Conservation (phyloP, 495 filamentous ascomycete genomes). For the Aspergillus ostianus region DNA sequence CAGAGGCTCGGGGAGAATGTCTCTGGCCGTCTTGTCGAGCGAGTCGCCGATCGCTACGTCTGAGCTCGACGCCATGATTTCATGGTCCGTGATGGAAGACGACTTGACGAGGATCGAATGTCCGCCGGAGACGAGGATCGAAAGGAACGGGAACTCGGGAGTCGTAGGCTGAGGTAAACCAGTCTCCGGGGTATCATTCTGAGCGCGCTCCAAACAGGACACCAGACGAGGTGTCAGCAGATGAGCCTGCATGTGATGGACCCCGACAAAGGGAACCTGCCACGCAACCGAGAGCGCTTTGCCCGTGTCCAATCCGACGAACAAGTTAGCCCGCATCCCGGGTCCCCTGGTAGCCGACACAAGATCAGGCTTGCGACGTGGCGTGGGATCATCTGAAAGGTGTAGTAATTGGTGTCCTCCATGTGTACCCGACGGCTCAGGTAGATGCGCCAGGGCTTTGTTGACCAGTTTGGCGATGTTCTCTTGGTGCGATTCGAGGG, state of each 20-base stretch:
- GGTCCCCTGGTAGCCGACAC: conserved; percentile 85
- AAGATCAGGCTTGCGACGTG: conserved; percentile 66
- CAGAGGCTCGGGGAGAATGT: conserved; percentile 58
- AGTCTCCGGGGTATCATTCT: neutral
- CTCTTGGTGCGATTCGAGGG: conserved; percentile 70
- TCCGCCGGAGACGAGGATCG: conserved; percentile 87
- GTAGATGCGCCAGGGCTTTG: conserved; percentile 58
- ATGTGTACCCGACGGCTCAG: conserved; percentile 26
- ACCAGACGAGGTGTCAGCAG: conserved; percentile 84
- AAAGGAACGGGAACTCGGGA: conserved; percentile 75
- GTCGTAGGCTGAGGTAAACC: conserved; percentile 2
- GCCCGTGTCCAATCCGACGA: conserved; percentile 75
- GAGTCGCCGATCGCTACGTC: conserved; percentile 84
- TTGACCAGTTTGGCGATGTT: conserved; percentile 64
- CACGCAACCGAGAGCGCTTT: conserved; percentile 85
- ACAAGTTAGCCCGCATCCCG: conserved; percentile 75
- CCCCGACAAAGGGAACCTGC: conserved; percentile 76
- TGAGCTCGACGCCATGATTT: conserved; percentile 62
- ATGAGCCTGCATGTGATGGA: conserved; percentile 98
- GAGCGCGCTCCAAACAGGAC: conserved; percentile 47
- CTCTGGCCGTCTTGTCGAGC: conserved; percentile 81
- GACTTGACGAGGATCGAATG: conserved; percentile 86
- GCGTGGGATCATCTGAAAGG: conserved; percentile 23
- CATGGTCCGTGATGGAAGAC: conserved; percentile 60
- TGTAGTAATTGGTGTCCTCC: conserved; percentile 14